These are phyloP conservation scores for Neostapfia colusana DNA, from an alignment of 176 grass and related monocot species.

Conservation along the genomic window DNA sequence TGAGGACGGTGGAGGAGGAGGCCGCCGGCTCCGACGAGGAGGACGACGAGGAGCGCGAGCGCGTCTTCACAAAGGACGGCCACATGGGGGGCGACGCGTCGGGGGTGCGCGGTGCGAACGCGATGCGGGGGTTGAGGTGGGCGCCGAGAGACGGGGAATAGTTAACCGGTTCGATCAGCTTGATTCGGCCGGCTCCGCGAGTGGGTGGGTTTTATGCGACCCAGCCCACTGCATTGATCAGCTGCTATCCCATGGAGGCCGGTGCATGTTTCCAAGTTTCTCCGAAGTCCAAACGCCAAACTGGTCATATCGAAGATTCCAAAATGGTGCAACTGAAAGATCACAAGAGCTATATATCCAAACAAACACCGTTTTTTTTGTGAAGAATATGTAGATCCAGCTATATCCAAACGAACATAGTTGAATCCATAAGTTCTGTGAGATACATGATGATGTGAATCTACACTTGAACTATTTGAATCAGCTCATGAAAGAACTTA, in stretches of 20 bases:
- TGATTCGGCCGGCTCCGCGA: not conserved
- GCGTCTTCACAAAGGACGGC: constrained; percentile 62
- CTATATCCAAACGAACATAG: not conserved
- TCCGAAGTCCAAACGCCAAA: not conserved
- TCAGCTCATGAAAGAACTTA: not conserved
- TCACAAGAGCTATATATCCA: not conserved
- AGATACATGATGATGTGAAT: not conserved
- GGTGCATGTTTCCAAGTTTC: not conserved
- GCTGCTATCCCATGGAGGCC: not conserved
- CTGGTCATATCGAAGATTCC: not conserved
- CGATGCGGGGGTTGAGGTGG: not conserved
- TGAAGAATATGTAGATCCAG: too few species aligned
- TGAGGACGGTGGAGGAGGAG: constrained; percentile 18
- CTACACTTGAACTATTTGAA: not conserved
- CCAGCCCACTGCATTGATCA: not conserved
- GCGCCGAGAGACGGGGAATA: not conserved
- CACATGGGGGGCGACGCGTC: constrained; percentile 47
- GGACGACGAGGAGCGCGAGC: constrained; percentile 2
- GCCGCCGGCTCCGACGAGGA: not conserved
- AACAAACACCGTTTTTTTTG: too few species aligned
- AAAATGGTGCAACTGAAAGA: not conserved
- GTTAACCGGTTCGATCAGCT: not conserved
- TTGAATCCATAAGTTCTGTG: too few species aligned
- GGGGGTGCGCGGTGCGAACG: not conserved
- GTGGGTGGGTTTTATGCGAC: constrained; percentile 6